phyloP scores from a whole-genome alignment of 176 grass and related monocot species.

The Ensete ventricosum region DNA sequence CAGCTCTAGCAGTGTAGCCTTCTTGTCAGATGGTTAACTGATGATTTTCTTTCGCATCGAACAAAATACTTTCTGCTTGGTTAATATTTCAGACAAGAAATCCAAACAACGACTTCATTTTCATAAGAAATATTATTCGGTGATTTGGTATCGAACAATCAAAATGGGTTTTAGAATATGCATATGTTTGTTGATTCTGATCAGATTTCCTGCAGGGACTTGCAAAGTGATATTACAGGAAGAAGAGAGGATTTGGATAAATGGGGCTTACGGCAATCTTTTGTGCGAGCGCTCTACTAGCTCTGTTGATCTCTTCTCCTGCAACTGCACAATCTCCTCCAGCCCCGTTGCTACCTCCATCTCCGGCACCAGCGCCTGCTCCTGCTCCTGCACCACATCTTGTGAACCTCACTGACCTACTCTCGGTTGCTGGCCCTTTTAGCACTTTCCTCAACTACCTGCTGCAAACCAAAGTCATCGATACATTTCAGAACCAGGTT shows the following conservation, averaged over 20 bases:
- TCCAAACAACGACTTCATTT: no score
- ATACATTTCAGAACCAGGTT: constrained; percentile 36
- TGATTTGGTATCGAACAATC: no score
- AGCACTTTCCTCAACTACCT: constrained; percentile 33
- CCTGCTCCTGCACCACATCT: constrained; percentile 36
- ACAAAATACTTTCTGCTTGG: no score
- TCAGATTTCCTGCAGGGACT: not conserved
- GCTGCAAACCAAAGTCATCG: constrained; percentile 32
- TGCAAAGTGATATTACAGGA: not conserved
- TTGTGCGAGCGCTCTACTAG: not conserved
- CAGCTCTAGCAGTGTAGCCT: no score
- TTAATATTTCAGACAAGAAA: no score
- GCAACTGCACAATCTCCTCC: constrained; percentile 4
- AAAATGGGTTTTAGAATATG: no score
- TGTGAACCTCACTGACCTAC: constrained; percentile 41
- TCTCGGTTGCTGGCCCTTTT: constrained; percentile 41
- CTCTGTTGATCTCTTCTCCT: not conserved
- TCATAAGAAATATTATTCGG: no score
- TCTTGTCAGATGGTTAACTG: no score
- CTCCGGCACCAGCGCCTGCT: constrained; percentile 17
- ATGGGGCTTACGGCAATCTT: not conserved
- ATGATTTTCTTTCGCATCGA: no score
- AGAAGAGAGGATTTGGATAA: not conserved
- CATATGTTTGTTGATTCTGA: no score
- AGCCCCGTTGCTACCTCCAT: constrained; percentile 5